Conservation (phyloP, 2,329 filamentous ascomycete genomes). For the Colletotrichum lupini region DNA sequence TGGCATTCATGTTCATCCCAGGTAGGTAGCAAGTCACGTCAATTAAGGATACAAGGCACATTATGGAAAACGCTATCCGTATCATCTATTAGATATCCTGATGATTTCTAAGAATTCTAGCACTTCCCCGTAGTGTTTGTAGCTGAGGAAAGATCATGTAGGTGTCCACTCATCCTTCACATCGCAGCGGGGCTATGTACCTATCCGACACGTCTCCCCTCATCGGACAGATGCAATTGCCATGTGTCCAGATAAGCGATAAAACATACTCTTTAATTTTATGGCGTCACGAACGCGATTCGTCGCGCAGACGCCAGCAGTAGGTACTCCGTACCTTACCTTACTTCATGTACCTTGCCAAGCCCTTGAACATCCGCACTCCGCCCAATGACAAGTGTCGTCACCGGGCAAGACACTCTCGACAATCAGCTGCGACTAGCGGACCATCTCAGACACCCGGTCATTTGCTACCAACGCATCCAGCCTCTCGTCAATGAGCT, state of each 20-base stretch:
- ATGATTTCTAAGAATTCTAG: no score
- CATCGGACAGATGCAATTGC: neutral
- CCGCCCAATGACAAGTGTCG: constrained; percentile 20
- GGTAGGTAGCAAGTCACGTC: no score
- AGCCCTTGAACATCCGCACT: neutral
- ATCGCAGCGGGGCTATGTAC: neutral
- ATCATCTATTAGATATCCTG: no score
- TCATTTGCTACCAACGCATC: neutral
- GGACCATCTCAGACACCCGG: constrained; percentile 2
- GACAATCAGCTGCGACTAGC: neutral
- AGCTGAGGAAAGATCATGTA: neutral
- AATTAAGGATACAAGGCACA: no score
- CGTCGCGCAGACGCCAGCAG: neutral
- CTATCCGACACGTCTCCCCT: neutral
- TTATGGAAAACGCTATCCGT: no score
- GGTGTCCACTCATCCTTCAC: neutral
- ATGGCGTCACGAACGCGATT: neutral
- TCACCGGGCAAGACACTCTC: constrained; percentile 9
- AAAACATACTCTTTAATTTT: constrained; percentile 7
- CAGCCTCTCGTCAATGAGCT: neutral
- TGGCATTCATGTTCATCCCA: no score
- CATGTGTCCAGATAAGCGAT: constrained; percentile 9
- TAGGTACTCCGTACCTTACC: neutral
- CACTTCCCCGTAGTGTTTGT: neutral
- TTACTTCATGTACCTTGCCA: neutral